These are phyloP conservation scores for Gynochthodes officinalis DNA, from an alignment of 257 asterid genomes.

Conservation along the genomic window DNA sequence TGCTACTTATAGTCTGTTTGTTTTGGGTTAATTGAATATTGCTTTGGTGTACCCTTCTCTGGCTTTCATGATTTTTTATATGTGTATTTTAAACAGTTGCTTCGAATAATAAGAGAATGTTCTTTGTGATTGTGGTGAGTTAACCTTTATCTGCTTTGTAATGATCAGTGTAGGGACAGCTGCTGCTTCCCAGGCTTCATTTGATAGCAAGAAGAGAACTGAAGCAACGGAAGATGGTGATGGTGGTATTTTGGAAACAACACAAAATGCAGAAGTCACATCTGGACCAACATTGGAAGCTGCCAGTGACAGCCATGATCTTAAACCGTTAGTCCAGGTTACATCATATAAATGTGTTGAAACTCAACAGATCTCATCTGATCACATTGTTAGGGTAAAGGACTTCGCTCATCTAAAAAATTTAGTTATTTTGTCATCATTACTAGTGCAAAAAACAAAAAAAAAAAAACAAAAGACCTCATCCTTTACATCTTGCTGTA, in stretches of 20 bases:
- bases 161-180: conserved; percentile 47
- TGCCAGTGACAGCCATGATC: conserved; percentile 27
- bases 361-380: conserved; percentile 28
- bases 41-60: neutral
- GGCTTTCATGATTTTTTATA: neutral
- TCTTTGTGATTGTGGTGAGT: neutral
- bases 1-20: neutral
- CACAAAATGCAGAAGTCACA: conserved; percentile 43
- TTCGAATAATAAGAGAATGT: neutral
- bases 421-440: conserved; percentile 1
- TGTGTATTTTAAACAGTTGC: neutral
- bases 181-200: conserved; percentile 31
- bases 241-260: conserved; percentile 20
- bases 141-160: neutral
- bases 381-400: conserved; percentile 46
- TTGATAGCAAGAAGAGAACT: conserved; percentile 37
- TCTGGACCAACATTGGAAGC: conserved; percentile 39
- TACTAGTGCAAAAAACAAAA: conserved; percentile 2
- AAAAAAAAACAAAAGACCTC: no score
- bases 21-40: neutral
- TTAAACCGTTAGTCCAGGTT: conserved; percentile 34
- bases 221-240: conserved; percentile 32
- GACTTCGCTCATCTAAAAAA: neutral
- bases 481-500: conserved; percentile 6
- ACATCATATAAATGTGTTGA: conserved; percentile 30